Evolutionary conservation across 805 yeast species (phyloP), one percentile per base, ranked within the genome.

Genomic region (Suhomyces sp.): DNA sequence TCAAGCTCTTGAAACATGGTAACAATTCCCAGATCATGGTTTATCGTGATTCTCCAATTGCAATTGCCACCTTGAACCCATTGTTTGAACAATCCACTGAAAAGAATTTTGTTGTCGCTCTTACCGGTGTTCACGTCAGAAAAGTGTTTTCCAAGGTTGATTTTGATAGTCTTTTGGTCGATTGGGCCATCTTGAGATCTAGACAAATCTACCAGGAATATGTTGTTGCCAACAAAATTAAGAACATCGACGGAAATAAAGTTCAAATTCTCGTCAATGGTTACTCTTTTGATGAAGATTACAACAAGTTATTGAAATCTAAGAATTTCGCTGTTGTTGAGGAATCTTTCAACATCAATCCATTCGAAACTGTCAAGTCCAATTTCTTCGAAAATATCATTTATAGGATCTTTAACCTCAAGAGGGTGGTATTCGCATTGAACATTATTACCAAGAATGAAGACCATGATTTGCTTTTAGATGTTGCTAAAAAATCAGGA

Each of bases 21-120:
- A 63, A 68, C 11, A 74, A 80, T 45, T 67, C 87, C 1, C 74
- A 72, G 33, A 50, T 81, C 25, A 68, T 83, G 18, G 53, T 74
- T 12, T 84, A 83, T 60, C 74, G 90, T 51, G 75, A 74, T n/a
- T 65, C 80, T 1, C 90, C 93, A 12, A 79, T 85, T 51, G 88
- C 88, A 0, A 63, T 80, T 23, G 64, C 74, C 19, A 70, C 81
- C 0, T 63, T 73, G 28, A 68, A 66, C 28, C 65, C 71, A n/a
- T 47, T 58, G 40, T 41, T 49, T 5, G 65, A 69, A 7, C 49
- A 68, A 31, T 60, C 73, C 0, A 56, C 68, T 6, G 58, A 60
- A 16, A 46, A 44, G 23, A 58, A 67, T 18, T 69, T 74, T 43
- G 68, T 68, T 14, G 74, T 81, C 39, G 70, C 65, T 21, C 77